Base-by-base conservation (phyloP, 1,139 yeast genomes). In the Pichia sp. region DNA sequence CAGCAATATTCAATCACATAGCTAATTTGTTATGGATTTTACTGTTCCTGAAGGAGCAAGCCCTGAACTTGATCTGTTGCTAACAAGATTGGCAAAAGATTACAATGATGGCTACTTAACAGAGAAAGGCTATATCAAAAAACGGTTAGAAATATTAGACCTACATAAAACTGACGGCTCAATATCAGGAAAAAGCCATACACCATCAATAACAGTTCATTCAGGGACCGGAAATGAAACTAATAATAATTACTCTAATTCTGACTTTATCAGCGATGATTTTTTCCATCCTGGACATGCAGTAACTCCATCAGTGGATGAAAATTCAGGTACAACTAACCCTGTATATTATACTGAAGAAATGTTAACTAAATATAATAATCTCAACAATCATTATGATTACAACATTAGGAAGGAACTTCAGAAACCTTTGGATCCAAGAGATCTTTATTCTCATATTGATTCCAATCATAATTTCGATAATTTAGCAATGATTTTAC, bases 401-500 rank as follows among this genome's bases (percentile, higher is more conserved):
- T 32, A 31, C 4, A 43, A 41, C 8, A 36, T 47, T 1, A 21
- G 50, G 7, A 53, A 52, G 41, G 59, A 63, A 19, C 71, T 64
- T 41, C 76, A 60, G 64, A 67, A 62, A 38, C 89, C 91, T 0
- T 59, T 83, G 21, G 71, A 74, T 46, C 89, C 91, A 2, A 64
- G 89, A 48, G 66, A 67, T 23, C 59, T 63, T 8, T 52, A 62
- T 2, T 64, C 63, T 34, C 54, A 50, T 32, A 50, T 53, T 36
- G 59, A 54, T 36, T 10, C 20, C 20, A 55, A 51, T 44, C 60
- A 54, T 24, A 53, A 54, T 4, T 65, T 72, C 43, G 84, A 79
- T 41, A 77, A 82, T 44, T 64, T 91, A 44, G 79, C 93, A 3
- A 71, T 80, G 9, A 81, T 88, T 23, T 66, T 91, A 47, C 69